Evolutionary conservation across 306 rosid species (phyloP), one percentile per base, ranked within the genome.

Genomic region (Oxytropis ochrocephala): DNA sequence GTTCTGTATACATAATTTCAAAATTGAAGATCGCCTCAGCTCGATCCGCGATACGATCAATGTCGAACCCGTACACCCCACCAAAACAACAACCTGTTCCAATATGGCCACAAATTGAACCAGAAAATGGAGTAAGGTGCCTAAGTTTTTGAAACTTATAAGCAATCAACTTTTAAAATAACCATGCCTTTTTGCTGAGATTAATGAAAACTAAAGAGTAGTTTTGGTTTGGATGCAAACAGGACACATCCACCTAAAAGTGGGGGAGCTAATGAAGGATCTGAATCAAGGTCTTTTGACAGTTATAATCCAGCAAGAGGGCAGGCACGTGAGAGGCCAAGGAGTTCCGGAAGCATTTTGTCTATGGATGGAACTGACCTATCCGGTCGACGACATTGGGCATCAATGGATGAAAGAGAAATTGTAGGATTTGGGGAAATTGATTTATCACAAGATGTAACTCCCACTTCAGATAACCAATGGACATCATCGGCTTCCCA

Each of bases 21-120:
- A 95, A 95, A 66, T 89, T 91, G 83, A 95, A 95, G 89, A 65
- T 85, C 77, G 52, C 85, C 19, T 75, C 88, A 5, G 81, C 85
- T 33, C 74, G 89, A 73, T 71, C 90, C n/a, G 96, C 99, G 0
- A 70, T 54, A 14, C 86, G 97, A 49, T 75, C 89, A 2, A 70
- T 79, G 59, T 65, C 78, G 24, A 88, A 88, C 21, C 33, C 72
- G n/a, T 73, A 48, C 9, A 14, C 38, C 5, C 82, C 86, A 33
- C 85, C 92, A 47, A 91, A 75, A 71, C 83, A 75, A 12, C 38
- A 73, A 16, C 18, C 78, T 13, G 7, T 77, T 27, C 75, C 6
- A 16, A 79, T 68, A 78, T 19, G 65, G 29, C 80, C 72, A 29
- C 79, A 63, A 53, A 38, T 19, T 44, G 91, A 73, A 57, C 24